These are phyloP conservation scores for Phytophthora hibernalis DNA, from an alignment of 352 stramenopile species.

Conservation along the genomic window DNA sequence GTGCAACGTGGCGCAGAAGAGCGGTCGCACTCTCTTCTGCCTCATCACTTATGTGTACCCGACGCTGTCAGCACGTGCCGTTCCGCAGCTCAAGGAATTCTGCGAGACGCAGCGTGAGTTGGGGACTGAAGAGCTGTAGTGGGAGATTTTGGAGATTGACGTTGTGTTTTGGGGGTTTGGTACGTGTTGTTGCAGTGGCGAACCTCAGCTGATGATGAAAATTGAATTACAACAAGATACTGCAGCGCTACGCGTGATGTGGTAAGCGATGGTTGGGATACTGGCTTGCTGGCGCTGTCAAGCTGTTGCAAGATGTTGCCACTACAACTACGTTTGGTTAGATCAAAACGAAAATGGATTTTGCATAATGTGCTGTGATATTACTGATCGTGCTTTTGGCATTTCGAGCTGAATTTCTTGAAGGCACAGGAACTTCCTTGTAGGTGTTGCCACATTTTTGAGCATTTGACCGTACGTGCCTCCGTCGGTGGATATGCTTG, in stretches of 20 bases:
- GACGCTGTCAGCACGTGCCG: conserved; percentile 76
- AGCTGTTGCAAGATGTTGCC: not conserved
- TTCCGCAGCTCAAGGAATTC: conserved; percentile 83
- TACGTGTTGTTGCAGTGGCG: conserved; percentile 19
- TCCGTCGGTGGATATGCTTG: no score
- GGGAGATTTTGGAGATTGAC: not conserved
- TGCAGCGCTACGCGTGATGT: not conserved
- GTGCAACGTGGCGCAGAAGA: conserved; percentile 67
- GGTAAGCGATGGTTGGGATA: not conserved
- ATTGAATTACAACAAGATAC: conserved; percentile 9
- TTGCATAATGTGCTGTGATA: not conserved
- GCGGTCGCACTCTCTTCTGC: conserved; percentile 57
- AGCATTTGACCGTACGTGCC: no score
- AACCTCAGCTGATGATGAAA: conserved; percentile 16
- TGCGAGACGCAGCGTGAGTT: conserved; percentile 62
- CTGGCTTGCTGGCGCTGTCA: conserved; percentile 3
- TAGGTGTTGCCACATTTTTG: no score
- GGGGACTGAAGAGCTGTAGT: not conserved
- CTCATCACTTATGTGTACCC: conserved; percentile 88
- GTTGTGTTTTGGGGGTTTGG: not conserved
- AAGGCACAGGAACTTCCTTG: no score
- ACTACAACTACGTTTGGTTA: not conserved
- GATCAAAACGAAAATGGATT: conserved; percentile 9
- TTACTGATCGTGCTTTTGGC: no score
- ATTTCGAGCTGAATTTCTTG: no score